Conservation (phyloP, 2,329 filamentous ascomycete species). For the Cladosporium colombiae region DNA sequence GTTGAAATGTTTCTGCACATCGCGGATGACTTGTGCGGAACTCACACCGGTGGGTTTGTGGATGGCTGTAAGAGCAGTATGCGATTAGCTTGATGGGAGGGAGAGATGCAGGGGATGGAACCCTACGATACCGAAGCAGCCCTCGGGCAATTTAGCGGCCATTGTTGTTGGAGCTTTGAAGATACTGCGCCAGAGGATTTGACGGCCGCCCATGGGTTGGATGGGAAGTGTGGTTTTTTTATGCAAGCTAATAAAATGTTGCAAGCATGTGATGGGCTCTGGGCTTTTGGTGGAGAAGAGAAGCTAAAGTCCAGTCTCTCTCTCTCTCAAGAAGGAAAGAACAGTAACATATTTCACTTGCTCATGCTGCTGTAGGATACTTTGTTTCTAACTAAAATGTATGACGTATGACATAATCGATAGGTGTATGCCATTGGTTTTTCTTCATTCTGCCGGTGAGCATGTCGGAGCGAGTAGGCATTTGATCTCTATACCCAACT, state of each 20-base stretch:
- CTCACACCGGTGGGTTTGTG: constrained; percentile 87
- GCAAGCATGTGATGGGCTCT: constrained; percentile 3
- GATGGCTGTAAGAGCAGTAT: constrained; percentile 63
- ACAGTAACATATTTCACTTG: background rate
- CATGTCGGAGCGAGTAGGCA: background rate
- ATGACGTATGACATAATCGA: too few species aligned
- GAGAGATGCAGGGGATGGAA: constrained; percentile 26
- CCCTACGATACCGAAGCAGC: constrained; percentile 58
- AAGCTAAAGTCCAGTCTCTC: background rate
- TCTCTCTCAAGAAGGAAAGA: background rate
- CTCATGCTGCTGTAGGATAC: background rate
- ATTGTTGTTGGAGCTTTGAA: constrained; percentile 17
- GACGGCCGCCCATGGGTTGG: constrained; percentile 27
- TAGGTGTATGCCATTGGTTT: background rate
- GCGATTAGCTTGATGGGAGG: constrained; percentile 18
- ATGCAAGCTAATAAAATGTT: background rate
- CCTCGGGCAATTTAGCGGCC: constrained; percentile 49
- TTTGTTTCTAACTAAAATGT: too few species aligned
- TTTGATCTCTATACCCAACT: background rate
- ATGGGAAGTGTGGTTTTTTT: background rate
- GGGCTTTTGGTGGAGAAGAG: background rate
- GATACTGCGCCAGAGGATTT: constrained; percentile 30
- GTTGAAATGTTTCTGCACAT: constrained; percentile 82
- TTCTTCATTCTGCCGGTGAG: too few species aligned
- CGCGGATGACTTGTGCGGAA: constrained; percentile 87